Evolutionary conservation across 1,284 basidiomycete species (phyloP), one percentile per base, ranked within the genome.

Genomic region (Cutaneotrichosporon spelunceum): DNA sequence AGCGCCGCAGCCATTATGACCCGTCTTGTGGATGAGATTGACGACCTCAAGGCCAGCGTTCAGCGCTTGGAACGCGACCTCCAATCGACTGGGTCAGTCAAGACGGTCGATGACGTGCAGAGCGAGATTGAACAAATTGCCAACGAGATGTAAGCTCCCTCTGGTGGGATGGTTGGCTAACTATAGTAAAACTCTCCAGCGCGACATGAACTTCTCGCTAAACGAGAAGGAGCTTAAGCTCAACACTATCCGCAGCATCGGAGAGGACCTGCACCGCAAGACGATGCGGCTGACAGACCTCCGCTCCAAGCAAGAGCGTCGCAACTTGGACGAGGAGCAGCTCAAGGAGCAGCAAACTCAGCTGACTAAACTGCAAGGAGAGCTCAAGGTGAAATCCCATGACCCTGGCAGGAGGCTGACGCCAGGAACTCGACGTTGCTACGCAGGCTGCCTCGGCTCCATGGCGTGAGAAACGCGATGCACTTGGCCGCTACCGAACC

Each of bases 41-140:
- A 85, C 36, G 84, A 84, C 24, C 82, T 93, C 26, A 82, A 83
- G 59, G 78, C 83, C 42, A 89, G 92, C 50, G 84, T 89, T 42
- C 65, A 77, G n/a, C 79, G 81, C 49, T 80, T 92, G 42, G 90
- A 95, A 76, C 81, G 81, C 36, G 86, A 88, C 44, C 82, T 97
- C 13, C 80, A 83, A 24, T 80, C 83, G 4, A 86, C 86, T 1
- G 93, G 92, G 2, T 88, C 87, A 14, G 84, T 85, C 7, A 90
- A 87, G 77, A 93, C 91, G 0, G 84, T 86, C 1, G 90, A 92
- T 53, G 91, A 93, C 56, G 87, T 96, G 3, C 89, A 95, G 73
- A 79, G 73, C 26, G 87, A 93, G 70, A 80, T 94, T 8, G 85
- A 88, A 57, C 78, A 78, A 5, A 70, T 93, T 34, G 81, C 83